Evolutionary conservation across 805 yeast genomes (phyloP).

Genomic region (Sungouiozyma ichnusensis): DNA sequence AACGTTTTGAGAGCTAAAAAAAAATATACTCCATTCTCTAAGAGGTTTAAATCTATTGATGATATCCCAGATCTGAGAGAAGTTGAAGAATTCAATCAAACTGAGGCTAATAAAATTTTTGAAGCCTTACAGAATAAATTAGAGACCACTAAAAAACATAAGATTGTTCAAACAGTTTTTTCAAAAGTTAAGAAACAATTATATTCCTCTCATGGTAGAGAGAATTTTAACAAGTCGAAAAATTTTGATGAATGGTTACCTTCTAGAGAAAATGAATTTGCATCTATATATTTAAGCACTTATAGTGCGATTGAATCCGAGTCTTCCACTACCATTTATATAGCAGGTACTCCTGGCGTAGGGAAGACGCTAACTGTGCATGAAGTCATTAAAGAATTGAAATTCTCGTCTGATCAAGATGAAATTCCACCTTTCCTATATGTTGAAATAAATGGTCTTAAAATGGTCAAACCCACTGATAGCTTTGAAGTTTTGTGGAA

Average conservation of each 20-base stretch:
- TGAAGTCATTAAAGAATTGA: slow-evolving; percentile 68
- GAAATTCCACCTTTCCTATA: slow-evolving; percentile 48
- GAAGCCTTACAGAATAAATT: slow-evolving; percentile 21
- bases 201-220: slow-evolving; percentile 35
- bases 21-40: slow-evolving; percentile 23
- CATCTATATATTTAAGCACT: slow-evolving; percentile 53
- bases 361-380: slow-evolving; percentile 93
- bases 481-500: slow-evolving; percentile 82
- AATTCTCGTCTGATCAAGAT: slow-evolving; percentile 30
- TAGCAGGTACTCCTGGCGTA: slow-evolving; percentile 97
- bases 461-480: slow-evolving; percentile 63
- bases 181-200: slow-evolving; percentile 27
- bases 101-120: slow-evolving; percentile 12
- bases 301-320: slow-evolving; percentile 61
- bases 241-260: slow-evolving; percentile 49
- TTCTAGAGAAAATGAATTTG: slow-evolving; percentile 78
- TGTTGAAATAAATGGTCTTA: slow-evolving; percentile 85
- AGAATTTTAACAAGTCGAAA: slow-evolving; percentile 29
- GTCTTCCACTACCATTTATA: slow-evolving; percentile 75
- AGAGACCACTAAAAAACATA: slow-evolving; percentile 33
- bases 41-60: slow-evolving; percentile 17
- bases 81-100: slow-evolving; percentile 20
- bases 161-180: slow-evolving; percentile 26
- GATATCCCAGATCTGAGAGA: slow-evolving; percentile 25
- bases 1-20: slow-evolving; percentile 25